A percentile compares a stretch with the other conserved stretches of the same genome.
phyloP scores from a whole-genome alignment of 192 early-diverging fungal genomes.

The Phycomyces nitens region DNA sequence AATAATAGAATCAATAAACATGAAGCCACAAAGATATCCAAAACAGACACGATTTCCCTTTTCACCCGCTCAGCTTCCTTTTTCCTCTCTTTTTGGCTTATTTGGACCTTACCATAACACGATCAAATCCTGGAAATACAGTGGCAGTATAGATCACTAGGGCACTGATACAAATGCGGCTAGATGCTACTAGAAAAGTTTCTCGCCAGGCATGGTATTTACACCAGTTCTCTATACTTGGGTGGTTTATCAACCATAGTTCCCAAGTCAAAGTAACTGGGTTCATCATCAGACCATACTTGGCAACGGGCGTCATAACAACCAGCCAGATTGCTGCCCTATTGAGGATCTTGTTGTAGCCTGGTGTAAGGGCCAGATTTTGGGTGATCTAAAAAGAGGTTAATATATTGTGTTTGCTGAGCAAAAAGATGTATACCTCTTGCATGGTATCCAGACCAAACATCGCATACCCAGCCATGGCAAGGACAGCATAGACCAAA shows the following conservation, averaged over 20 bases:
- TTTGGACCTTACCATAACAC: conserved; percentile 52
- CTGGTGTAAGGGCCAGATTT: conserved; percentile 58
- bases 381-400: conserved; percentile 51
- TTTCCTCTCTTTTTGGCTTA: background rate
- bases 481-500: conserved; percentile 50
- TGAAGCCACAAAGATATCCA: background rate
- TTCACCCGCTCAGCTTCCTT: background rate
- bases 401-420: background rate
- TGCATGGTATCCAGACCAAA: conserved; percentile 59
- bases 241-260: conserved; percentile 19
- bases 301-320: conserved; percentile 67
- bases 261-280: conserved; percentile 54
- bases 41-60: background rate
- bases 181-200: conserved; percentile 18
- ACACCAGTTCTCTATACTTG: conserved; percentile 23
- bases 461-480: conserved; percentile 60
- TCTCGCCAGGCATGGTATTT: conserved; percentile 26
- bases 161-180: conserved; percentile 34
- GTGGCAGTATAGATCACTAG: conserved; percentile 49
- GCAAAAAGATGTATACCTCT: conserved; percentile 39
- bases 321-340: conserved; percentile 56
- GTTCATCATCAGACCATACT: conserved; percentile 63
- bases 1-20: background rate
- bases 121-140: conserved; percentile 62
- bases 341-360: conserved; percentile 49